Base-by-base conservation (phyloP, 2,329 filamentous ascomycete genomes). In the Ceratocystis ficicola region DNA sequence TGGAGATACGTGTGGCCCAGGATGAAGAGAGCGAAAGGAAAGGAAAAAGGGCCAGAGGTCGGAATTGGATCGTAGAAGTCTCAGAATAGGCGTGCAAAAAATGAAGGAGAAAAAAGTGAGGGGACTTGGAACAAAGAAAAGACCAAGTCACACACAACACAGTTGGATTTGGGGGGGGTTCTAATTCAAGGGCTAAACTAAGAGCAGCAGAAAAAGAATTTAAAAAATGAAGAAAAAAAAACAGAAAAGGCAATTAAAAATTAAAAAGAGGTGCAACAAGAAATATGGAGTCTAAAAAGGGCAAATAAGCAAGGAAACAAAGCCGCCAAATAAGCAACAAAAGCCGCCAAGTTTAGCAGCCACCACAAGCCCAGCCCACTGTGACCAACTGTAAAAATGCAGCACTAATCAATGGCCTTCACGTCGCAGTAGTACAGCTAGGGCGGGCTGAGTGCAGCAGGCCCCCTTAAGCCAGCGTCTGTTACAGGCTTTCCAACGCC, bases 61-160 rank as follows among this genome's bases (percentile, higher is more conserved):
- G 0, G n/a, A 60, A 50, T 25, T 52, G 36, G 32, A 65, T 65
- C 32, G 59, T 3, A n/a, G 44, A 48, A 30, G 61, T 57, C 25
- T 57, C 52, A 57, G 30, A 57, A 30, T 28, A 57, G 20, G 30
- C 48, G 52, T 46, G 44, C 28, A 65, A 63, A 57, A 65, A 62
- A 22, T 28, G 4, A 17, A 62, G 57, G 36, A 44, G 25, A 46
- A 44, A 60, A 30, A 65, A 28, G 52, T 61, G 52, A 25, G 62
- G 62, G 48, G 48, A 46, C 61, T 46, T 62, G 22, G n/a, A 32
- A 41, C 22, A 48, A 50, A 63, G 30, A 50, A 64, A 36, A 64
- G 46, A 55, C 32, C 46, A 64, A 48, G 50, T 64, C 62, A 57
- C 62, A 55, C 46, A 64, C 22, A 46, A 61, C 41, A 32, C 30